These are phyloP conservation scores for Mycosphaerelloides madeirae DNA, from an alignment of 2,329 filamentous ascomycete species.

Conservation along the genomic window DNA sequence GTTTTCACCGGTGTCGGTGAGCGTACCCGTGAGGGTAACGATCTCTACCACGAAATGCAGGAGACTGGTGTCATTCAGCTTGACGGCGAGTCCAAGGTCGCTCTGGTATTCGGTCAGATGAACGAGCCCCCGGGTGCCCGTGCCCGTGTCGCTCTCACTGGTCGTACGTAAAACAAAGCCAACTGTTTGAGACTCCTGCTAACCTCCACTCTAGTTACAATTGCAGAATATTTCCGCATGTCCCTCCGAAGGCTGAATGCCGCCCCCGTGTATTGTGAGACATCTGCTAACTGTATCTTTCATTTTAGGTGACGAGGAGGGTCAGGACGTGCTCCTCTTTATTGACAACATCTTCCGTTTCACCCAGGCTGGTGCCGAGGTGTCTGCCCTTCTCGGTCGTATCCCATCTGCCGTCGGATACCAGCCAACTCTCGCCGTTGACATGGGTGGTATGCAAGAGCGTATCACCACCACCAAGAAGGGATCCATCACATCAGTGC, in stretches of 20 bases:
- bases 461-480: constrained; percentile 99
- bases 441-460: constrained; percentile 99
- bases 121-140: constrained; percentile 99
- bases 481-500: constrained; percentile 99
- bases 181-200: background rate
- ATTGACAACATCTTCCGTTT: constrained; percentile 99
- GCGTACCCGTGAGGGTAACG: constrained; percentile 99
- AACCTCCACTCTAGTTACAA: constrained; percentile 43
- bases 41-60: constrained; percentile 99
- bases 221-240: constrained; percentile 85
- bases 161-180: constrained; percentile 37
- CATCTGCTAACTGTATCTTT: constrained; percentile 1
- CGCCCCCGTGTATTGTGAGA: background rate
- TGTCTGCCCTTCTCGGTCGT: constrained; percentile 98
- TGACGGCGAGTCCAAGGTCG: constrained; percentile 98
- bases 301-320: constrained; percentile 66
- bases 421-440: constrained; percentile 95
- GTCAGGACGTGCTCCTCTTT: constrained; percentile 97
- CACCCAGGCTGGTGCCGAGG: constrained; percentile 99
- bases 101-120: constrained; percentile 99
- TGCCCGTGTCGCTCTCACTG: constrained; percentile 98
- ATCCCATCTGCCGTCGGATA: constrained; percentile 99
- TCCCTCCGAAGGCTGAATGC: constrained; percentile 65
- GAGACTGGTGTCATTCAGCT: constrained; percentile 99
- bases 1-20: constrained; percentile 99